A percentile compares a stretch with the other conserved stretches of the same genome.
Conservation (phyloP, 2,329 filamentous ascomycete species). For the Phaeosphaeriaceae sp. region DNA sequence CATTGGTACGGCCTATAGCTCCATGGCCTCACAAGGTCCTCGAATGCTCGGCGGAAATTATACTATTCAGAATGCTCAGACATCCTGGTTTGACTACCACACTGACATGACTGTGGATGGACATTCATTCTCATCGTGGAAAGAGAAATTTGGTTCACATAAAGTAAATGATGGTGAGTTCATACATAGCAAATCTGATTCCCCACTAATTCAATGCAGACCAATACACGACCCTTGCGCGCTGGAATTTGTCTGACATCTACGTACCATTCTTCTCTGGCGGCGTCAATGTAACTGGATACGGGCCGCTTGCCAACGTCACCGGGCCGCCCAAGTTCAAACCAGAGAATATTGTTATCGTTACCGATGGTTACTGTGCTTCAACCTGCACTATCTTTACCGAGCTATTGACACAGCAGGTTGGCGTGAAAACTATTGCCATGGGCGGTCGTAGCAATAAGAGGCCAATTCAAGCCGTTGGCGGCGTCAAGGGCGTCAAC, state of each 20-base stretch:
- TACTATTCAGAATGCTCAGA: constrained; percentile 49
- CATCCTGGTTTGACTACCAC: constrained; percentile 55
- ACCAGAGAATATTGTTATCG: constrained; percentile 58
- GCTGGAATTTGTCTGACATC: constrained; percentile 48
- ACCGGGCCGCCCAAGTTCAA: constrained; percentile 57
- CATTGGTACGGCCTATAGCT: constrained; percentile 51
- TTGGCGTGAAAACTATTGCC: constrained; percentile 60
- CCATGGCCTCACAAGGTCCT: constrained; percentile 39
- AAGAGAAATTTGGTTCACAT: constrained; percentile 50
- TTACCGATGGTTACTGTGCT: constrained; percentile 66
- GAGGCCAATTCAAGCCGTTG: constrained; percentile 61
- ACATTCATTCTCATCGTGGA: constrained; percentile 56
- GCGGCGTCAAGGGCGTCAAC: constrained; percentile 60
- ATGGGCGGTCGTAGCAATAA: constrained; percentile 57
- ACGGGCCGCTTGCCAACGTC: constrained; percentile 50
- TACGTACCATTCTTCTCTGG: constrained; percentile 36
- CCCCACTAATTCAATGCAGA: constrained; percentile 38
- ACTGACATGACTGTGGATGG: constrained; percentile 57
- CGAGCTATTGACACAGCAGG: constrained; percentile 61
- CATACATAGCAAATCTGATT: too few species aligned
- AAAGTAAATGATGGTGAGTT: constrained; percentile 4
- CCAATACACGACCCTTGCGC: constrained; percentile 38
- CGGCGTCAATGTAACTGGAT: constrained; percentile 47
- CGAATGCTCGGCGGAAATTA: constrained; percentile 39
- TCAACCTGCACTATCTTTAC: constrained; percentile 65